Evolutionary conservation across 345 rosid species (phyloP), one percentile per base, ranked within the genome.

Genomic region (Aquilaria yunnanensis): DNA sequence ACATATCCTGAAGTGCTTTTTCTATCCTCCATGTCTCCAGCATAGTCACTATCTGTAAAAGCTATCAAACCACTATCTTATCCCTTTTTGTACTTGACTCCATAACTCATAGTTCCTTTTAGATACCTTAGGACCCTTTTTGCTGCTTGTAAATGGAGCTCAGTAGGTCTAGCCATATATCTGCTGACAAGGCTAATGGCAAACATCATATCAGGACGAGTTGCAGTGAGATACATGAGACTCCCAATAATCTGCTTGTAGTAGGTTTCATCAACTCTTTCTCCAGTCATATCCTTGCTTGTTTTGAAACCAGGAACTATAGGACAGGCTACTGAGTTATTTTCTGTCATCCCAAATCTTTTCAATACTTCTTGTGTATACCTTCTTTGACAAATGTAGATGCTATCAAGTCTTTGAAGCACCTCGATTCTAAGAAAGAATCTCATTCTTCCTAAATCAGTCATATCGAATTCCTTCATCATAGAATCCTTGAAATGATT

Each of bases 381-480:
- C 14, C 9, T 50, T 10, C 9, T 61, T 32, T 61, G 45, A 13
- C 56, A 6, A 16, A 60, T 29, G 32, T 30, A 47, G 29, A 47
- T 60, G 2, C 9, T 41, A 8, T 7, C 16, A 6, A 0, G 1
- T 5, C 12, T 49, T 12, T 61, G 65, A 1, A 61, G 1, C 6
- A 61, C 65, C 33, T 61, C 30, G 1, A 49, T 13, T 2, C 65
- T 54, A 49, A 61, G 45, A 13, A 61, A 61, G 13, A 47, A 61
- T 12, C 14, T 12, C 46, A 49, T 61, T 32, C 31, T 31, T 3
- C 56, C 53, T 7, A 61, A 32, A 50, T 50, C 52, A 3, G 53
- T 49, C 65, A 49, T 49, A 13, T 61, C 65, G 9, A 61, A 50
- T 31, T 50, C 46, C 3, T 30, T 0, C 54, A 16, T 60, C 54